Percentiles rank a stretch among this genome's conserved stretches.
phyloP scores from a whole-genome alignment of 192 early-diverging fungal species.

The Chytriomyces sp. region DNA sequence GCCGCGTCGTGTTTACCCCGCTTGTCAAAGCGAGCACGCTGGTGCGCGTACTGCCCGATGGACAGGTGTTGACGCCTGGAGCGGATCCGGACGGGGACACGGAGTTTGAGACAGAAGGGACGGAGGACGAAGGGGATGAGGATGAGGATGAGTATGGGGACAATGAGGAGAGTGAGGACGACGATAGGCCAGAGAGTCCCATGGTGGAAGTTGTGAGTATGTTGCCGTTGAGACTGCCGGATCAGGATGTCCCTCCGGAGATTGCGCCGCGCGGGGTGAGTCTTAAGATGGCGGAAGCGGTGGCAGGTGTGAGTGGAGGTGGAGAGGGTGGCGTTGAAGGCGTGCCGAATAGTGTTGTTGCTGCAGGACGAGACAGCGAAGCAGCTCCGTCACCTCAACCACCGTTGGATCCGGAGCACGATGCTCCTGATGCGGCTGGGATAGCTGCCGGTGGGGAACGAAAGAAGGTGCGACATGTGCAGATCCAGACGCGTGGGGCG shows the following conservation, averaged over 20 bases:
- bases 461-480: constrained; percentile 50
- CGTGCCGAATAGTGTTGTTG: background rate
- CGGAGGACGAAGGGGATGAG: constrained; percentile 9
- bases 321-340: background rate
- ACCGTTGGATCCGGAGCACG: background rate
- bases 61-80: background rate
- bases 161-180: constrained; percentile 3
- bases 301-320: background rate
- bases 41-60: constrained; percentile 8
- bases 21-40: constrained; percentile 17
- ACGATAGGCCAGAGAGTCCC: constrained; percentile 15
- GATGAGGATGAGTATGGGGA: constrained; percentile 19
- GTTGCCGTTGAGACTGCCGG: constrained; percentile 5
- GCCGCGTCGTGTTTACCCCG: constrained; percentile 13
- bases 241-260: constrained; percentile 2
- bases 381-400: background rate
- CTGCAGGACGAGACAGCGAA: background rate
- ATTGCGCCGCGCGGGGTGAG: constrained; percentile 17
- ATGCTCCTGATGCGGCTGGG: background rate
- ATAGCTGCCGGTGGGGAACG: constrained; percentile 4
- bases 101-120: constrained; percentile 1
- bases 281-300: background rate
- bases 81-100: constrained; percentile 3
- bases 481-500: constrained; percentile 49
- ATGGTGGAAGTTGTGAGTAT: constrained; percentile 12